Percentiles rank a stretch among this genome's conserved stretches.
These are phyloP conservation scores for Sphaerosporella brunnea DNA, from an alignment of 495 filamentous ascomycete genomes.

Conservation along the genomic window DNA sequence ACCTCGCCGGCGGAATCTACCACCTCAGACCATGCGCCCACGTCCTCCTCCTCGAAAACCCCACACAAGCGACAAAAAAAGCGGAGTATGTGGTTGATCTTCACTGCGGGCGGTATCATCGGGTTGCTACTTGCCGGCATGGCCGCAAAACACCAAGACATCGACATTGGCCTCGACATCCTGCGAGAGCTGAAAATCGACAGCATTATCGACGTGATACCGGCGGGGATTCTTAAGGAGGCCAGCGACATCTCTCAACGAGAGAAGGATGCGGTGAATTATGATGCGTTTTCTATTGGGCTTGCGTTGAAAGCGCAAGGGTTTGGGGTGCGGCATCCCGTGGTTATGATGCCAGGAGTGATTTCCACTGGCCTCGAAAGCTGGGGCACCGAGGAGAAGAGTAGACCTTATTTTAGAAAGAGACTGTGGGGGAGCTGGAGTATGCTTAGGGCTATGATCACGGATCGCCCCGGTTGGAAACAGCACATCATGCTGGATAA, in stretches of 20 bases:
- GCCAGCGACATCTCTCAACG: conserved; percentile 55
- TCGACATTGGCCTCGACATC: conserved; percentile 9
- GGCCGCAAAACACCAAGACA: conserved; percentile 21
- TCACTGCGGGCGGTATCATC: conserved; percentile 20
- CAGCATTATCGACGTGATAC: conserved; percentile 47
- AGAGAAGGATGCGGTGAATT: conserved; percentile 71
- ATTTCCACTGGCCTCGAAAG: conserved; percentile 94
- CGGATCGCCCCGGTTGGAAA: conserved; percentile 90
- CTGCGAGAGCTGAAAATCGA: conserved; percentile 20
- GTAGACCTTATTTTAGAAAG: conserved; percentile 80
- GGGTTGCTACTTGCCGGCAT: conserved; percentile 19
- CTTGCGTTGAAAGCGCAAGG: conserved; percentile 68
- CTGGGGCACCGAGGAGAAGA: conserved; percentile 72
- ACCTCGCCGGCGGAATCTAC: too few relatives aligned
- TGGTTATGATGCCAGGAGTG: conserved; percentile 84
- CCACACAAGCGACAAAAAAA: conserved; percentile 12
- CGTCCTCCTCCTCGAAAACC: too few relatives aligned
- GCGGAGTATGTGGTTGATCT: conserved; percentile 14
- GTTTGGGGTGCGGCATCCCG: conserved; percentile 62
- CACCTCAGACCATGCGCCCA: too few relatives aligned
- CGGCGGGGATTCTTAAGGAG: conserved; percentile 49
- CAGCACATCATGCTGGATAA: conserved; percentile 93
- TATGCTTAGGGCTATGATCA: conserved; percentile 88
- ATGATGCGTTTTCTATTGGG: conserved; percentile 85
- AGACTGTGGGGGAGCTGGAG: conserved; percentile 93